Percentiles rank a stretch among this genome's conserved stretches.
Conservation (phyloP, 768 basidiomycete genomes). For the Mycena albidolilacea region DNA sequence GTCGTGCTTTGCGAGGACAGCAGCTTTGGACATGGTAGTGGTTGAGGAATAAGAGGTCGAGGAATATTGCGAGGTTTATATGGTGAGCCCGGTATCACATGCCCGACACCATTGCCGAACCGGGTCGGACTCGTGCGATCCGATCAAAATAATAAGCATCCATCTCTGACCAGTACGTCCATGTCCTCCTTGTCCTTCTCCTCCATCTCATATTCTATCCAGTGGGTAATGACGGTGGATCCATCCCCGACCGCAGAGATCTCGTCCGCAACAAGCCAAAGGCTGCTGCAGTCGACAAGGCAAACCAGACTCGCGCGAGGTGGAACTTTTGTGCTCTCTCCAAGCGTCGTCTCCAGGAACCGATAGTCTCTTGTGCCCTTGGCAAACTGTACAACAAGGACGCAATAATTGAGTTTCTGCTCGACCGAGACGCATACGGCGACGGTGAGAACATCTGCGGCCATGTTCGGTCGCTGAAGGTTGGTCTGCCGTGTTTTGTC, state of each 20-base stretch:
- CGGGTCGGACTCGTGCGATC: neutral
- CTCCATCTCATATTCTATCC: neutral
- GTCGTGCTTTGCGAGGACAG: conserved; percentile 78
- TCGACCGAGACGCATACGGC: conserved; percentile 87
- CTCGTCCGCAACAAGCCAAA: conserved; percentile 82
- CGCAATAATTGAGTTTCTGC: conserved; percentile 89
- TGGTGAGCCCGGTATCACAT: neutral
- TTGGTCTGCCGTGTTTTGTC: conserved; percentile 52
- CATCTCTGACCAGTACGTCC: neutral
- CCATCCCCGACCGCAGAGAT: conserved; percentile 88
- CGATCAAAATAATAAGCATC: neutral
- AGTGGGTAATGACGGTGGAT: conserved; percentile 82
- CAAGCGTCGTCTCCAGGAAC: conserved; percentile 91
- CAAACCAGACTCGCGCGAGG: conserved; percentile 87
- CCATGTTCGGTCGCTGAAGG: conserved; percentile 92
- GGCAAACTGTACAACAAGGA: conserved; percentile 99
- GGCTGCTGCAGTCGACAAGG: conserved; percentile 91
- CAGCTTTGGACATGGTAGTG: conserved; percentile 65
- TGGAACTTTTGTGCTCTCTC: conserved; percentile 97
- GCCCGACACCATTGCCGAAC: neutral
- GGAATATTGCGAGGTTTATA: neutral
- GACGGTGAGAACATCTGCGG: conserved; percentile 95
- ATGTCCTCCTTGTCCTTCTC: neutral
- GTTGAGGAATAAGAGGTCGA: conserved; percentile 16
- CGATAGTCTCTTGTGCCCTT: conserved; percentile 91